Evolutionary conservation across 306 rosid genomes (phyloP).

Genomic region (Cicer pinnatifidum): DNA sequence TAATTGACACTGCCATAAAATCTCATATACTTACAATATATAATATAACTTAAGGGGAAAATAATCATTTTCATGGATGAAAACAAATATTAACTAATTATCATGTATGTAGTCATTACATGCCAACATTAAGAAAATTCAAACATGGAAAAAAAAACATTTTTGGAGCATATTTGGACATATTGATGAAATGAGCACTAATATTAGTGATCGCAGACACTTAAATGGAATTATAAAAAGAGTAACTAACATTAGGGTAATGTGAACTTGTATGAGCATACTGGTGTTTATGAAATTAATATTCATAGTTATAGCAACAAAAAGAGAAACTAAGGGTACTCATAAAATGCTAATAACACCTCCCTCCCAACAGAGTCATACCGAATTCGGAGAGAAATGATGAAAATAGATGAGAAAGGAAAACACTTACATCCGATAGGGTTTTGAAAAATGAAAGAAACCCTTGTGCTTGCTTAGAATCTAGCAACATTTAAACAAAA

Average conservation of each 20-base stretch:
- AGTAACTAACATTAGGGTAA: not conserved
- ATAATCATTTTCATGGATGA: not conserved
- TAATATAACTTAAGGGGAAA: not conserved
- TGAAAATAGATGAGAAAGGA: slow-evolving; percentile 18
- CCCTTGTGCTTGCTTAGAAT: slow-evolving; percentile 95
- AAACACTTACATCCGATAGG: slow-evolving; percentile 68
- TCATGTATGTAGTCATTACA: not conserved
- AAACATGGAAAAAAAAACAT: not conserved
- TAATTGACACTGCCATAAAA: not conserved
- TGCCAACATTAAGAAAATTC: slow-evolving; percentile 11
- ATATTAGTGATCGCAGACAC: not conserved
- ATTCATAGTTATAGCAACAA: not conserved
- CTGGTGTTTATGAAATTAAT: not conserved
- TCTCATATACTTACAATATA: not conserved
- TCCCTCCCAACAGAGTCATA: slow-evolving; percentile 4
- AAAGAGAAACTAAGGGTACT: not conserved
- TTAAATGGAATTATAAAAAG: not conserved
- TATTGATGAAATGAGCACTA: not conserved
- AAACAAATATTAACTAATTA: not conserved
- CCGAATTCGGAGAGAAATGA: slow-evolving; percentile 6
- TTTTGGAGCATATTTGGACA: not conserved
- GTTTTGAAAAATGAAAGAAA: slow-evolving; percentile 90
- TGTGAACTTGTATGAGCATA: slow-evolving; percentile 3
- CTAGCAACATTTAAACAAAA: slow-evolving; percentile 48
- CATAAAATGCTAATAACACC: slow-evolving; percentile 11